These are phyloP conservation scores for Chytriomyces sp. DNA, from an alignment of 192 early-diverging fungal species.

Conservation along the genomic window DNA sequence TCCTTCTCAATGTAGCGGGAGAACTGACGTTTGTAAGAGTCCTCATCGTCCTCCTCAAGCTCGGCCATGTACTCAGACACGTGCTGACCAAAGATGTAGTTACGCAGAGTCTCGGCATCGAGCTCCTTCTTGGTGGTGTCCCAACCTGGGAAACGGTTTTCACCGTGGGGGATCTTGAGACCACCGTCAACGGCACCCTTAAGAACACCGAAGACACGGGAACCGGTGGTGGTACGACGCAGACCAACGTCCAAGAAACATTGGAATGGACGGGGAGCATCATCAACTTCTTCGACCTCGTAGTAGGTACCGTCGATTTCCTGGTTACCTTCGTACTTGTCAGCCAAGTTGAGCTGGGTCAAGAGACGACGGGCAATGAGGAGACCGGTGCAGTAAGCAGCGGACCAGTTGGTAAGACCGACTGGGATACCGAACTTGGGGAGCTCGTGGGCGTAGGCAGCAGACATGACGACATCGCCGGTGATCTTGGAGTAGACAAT, in stretches of 20 bases:
- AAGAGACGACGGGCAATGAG: constrained; percentile 95
- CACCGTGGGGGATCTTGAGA: constrained; percentile 93
- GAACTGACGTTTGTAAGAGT: constrained; percentile 96
- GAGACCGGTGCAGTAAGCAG: constrained; percentile 98
- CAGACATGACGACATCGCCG: constrained; percentile 93
- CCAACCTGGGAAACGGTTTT: constrained; percentile 97
- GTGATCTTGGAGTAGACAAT: constrained; percentile 97
- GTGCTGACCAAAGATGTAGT: constrained; percentile 98
- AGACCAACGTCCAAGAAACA: constrained; percentile 97
- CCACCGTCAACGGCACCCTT: constrained; percentile 99
- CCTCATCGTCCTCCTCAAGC: constrained; percentile 99
- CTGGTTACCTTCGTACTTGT: constrained; percentile 95
- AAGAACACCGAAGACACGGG: constrained; percentile 94
- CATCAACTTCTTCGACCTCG: constrained; percentile 83
- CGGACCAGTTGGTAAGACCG: constrained; percentile 99
- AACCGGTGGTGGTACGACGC: constrained; percentile 95
- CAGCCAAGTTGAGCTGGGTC: constrained; percentile 90
- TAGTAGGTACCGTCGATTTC: constrained; percentile 87
- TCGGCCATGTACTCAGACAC: constrained; percentile 97
- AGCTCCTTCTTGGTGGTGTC: constrained; percentile 84
- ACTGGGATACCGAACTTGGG: constrained; percentile 93
- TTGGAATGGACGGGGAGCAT: constrained; percentile 97
- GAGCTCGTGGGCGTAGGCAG: constrained; percentile 97
- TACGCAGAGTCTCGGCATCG: constrained; percentile 89
- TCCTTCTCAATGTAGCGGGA: constrained; percentile 88